Conservation (phyloP, 768 basidiomycete genomes). For the Serendipita sp. region DNA sequence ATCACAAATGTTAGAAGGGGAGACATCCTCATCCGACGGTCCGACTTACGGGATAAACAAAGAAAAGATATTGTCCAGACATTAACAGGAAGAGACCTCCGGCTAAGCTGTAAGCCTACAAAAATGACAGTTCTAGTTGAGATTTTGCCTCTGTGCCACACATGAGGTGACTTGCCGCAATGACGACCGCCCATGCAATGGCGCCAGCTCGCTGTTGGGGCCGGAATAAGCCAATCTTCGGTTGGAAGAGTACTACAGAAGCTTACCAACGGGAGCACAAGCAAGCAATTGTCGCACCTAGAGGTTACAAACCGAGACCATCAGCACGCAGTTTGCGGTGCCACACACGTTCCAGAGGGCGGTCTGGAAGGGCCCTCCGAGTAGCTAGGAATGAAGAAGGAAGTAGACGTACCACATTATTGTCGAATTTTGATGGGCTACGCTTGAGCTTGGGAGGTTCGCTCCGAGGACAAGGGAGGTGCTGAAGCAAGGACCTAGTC, state of each 20-base stretch:
- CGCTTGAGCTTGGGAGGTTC: background rate
- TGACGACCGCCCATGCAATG: constrained; percentile 50
- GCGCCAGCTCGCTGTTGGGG: constrained; percentile 44
- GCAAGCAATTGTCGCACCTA: constrained; percentile 70
- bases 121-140: background rate
- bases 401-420: background rate
- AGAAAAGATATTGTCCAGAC: constrained; percentile 47
- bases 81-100: constrained; percentile 49
- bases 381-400: background rate
- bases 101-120: constrained; percentile 46
- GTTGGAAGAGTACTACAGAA: constrained; percentile 16
- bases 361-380: background rate
- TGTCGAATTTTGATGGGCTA: background rate
- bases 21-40: constrained; percentile 5
- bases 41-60: constrained; percentile 51
- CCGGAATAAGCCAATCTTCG: constrained; percentile 16
- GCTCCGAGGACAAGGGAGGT: background rate
- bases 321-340: background rate
- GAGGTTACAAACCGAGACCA: background rate
- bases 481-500: background rate
- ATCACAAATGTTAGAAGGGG: background rate
- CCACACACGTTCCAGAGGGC: background rate
- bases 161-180: constrained; percentile 32
- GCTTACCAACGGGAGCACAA: constrained; percentile 55
- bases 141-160: too few species aligned